Percentiles rank a stretch among this genome's conserved stretches.
Evolutionary conservation across 2,329 filamentous ascomycete genomes (phyloP).

Genomic region (Nothophaeocryptopus gaeumannii): DNA sequence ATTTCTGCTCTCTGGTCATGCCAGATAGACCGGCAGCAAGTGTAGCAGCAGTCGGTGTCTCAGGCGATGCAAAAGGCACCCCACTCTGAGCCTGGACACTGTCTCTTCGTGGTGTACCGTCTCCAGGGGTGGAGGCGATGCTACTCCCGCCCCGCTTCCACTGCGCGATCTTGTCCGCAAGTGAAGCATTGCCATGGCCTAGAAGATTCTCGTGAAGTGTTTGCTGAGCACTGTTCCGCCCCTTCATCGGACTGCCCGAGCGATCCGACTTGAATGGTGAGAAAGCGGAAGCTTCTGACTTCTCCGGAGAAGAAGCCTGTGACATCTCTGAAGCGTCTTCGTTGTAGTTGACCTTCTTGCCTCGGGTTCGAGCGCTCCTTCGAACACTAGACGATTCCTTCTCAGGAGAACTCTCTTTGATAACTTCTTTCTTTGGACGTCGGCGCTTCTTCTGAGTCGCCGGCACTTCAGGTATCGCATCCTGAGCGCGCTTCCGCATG

Average conservation of each 20-base stretch:
- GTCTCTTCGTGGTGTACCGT: no score
- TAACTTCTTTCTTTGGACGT: conserved; percentile 2
- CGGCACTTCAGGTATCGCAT: conserved; percentile 6
- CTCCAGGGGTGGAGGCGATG: background rate
- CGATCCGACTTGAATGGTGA: conserved; percentile 14
- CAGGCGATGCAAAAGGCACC: no score
- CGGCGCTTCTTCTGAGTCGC: conserved; percentile 7
- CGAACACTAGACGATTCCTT: conserved; percentile 11
- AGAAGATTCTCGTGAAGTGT: background rate
- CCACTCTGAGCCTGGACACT: no score
- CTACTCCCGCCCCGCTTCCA: conserved; percentile 11
- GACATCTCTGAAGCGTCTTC: conserved; percentile 14
- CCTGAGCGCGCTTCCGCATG: background rate
- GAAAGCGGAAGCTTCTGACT: conserved; percentile 17
- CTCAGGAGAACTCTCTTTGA: conserved; percentile 4
- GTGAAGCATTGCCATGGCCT: conserved; percentile 1
- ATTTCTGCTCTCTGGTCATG: no score
- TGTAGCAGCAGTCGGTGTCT: no score
- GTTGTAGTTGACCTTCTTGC: conserved; percentile 21
- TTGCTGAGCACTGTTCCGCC: background rate
- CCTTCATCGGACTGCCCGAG: conserved; percentile 5
- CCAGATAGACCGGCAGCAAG: no score
- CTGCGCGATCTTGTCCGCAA: conserved; percentile 16
- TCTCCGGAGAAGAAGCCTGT: conserved; percentile 14
- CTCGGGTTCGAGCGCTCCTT: conserved; percentile 17